phyloP scores from a whole-genome alignment of 306 rosid genomes.

The Vicia sativa region DNA sequence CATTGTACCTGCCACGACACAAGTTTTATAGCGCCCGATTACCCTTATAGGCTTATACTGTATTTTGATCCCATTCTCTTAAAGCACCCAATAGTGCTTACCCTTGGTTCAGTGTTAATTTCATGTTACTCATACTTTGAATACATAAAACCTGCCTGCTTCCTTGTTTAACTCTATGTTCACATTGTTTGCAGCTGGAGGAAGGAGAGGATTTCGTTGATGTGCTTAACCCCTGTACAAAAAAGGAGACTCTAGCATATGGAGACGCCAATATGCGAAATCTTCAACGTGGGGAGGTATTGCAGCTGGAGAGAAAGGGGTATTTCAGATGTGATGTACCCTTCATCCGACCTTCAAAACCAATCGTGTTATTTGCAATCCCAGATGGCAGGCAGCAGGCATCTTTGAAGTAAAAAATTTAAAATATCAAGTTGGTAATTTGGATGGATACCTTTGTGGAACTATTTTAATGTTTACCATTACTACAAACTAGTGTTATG shows the following conservation, averaged over 20 bases:
- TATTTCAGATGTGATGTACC: slow-evolving; percentile 90
- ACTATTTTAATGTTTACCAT: slow-evolving; percentile 30
- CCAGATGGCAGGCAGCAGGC: slow-evolving; percentile 92
- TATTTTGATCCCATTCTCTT: slow-evolving; percentile 12
- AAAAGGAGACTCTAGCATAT: slow-evolving; percentile 70
- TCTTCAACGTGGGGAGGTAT: slow-evolving; percentile 66
- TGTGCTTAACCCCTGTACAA: slow-evolving; percentile 79
- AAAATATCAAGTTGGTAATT: slow-evolving; percentile 17
- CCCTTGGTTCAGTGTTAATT: slow-evolving; percentile 17
- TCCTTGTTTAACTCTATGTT: slow-evolving; percentile 2
- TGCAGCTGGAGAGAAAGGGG: slow-evolving; percentile 98
- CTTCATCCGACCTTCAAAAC: slow-evolving; percentile 64
- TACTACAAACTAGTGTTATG: slow-evolving; percentile 14
- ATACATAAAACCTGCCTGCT: slow-evolving; percentile 10
- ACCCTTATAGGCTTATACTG: neutral
- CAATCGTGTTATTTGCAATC: slow-evolving; percentile 68
- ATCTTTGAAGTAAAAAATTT: slow-evolving; percentile 49
- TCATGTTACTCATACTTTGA: neutral
- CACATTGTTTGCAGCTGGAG: slow-evolving; percentile 70
- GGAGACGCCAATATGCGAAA: slow-evolving; percentile 87
- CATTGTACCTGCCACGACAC: neutral
- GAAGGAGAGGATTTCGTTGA: slow-evolving; percentile 83
- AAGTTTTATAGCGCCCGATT: neutral
- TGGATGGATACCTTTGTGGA: slow-evolving; percentile 26
- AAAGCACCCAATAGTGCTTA: neutral